Base-by-base conservation (phyloP, 2,329 filamentous ascomycete genomes). In the Teratosphaeria viscida region DNA sequence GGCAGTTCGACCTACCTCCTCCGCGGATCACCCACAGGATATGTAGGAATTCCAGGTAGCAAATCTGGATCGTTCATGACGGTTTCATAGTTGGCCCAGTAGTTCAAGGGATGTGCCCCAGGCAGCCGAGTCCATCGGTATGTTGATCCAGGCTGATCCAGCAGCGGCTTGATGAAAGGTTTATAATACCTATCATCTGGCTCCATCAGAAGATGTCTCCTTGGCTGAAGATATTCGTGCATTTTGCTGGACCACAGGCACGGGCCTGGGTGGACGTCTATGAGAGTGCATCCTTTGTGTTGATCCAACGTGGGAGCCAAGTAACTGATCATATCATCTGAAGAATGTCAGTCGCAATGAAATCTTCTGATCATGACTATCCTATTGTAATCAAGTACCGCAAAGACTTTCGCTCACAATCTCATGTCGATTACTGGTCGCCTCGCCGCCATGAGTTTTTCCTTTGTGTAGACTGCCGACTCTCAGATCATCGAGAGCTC, bases 141-240 rank as follows among this genome's bases (percentile, higher is more conserved):
- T 37, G 60, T 75, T 5, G 77, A 78, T n/a, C 65, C 68, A 3
- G 71, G 71, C 37, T 69, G 61, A 0, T 75, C 67, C 32, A 78
- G 57, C 0, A 79, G 67, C 8, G 75, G 76, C 27, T 73, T 68
- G 27, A 96, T 82, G 61, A 86, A 84, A 0, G 82, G 77, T 0
- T 74, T 63, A 71, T 88, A 92, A 3, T 81, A 67, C 0, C 78
- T 73, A 2, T 74, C 72, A 37, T 89, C 82, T 2, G 86, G 85
- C 68, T 97, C 92, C 73, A 96, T 80, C 52, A 99, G 78, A 53
- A 96, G 76, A 76, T 99, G 94, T 5, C 83, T 85, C 60, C 90
- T 85, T 4, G 92, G 92, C 67, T 90, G 76, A 7, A 99, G 78
- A 54, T 82, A 76, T 0, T 89, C 79, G 70, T 96, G 85, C 0